Percentiles rank a stretch among this genome's conserved stretches.
Conservation (phyloP, 2,329 filamentous ascomycete genomes). For the Thelonectria discophora region DNA sequence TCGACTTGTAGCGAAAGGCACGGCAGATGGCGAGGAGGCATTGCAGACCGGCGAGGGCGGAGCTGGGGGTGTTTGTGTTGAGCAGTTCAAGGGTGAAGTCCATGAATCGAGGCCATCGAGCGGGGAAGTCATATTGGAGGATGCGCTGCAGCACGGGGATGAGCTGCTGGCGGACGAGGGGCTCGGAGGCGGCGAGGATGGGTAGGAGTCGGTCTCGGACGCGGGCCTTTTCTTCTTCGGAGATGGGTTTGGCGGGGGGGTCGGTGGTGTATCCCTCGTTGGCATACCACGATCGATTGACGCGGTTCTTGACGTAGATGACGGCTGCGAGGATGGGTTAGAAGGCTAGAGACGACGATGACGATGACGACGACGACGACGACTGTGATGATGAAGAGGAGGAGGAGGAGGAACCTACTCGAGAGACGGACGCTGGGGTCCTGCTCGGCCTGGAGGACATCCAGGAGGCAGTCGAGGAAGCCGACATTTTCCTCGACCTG, state of each 20-base stretch:
- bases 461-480: constrained; percentile 89
- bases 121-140: constrained; percentile 93
- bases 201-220: constrained; percentile 91
- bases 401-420: constrained; percentile 66
- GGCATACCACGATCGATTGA: constrained; percentile 89
- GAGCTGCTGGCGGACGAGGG: constrained; percentile 88
- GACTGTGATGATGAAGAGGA: constrained; percentile 19
- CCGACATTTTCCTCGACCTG: constrained; percentile 91
- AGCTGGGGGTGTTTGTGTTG: constrained; percentile 83
- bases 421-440: constrained; percentile 86
- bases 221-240: constrained; percentile 87
- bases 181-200: constrained; percentile 81
- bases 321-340: constrained; percentile 68
- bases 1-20: constrained; percentile 90
- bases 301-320: constrained; percentile 97
- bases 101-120: constrained; percentile 93
- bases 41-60: constrained; percentile 92
- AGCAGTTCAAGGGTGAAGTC: constrained; percentile 90
- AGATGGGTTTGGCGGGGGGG: constrained; percentile 67
- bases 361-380: constrained; percentile 29
- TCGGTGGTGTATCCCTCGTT: constrained; percentile 78
- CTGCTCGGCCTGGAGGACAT: constrained; percentile 89
- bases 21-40: constrained; percentile 94
- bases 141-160: constrained; percentile 96
- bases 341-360: constrained; percentile 38